Percentiles rank a stretch among this genome's conserved stretches.
Conservation (phyloP, 768 basidiomycete genomes). For the Austroboletus eburneus region DNA sequence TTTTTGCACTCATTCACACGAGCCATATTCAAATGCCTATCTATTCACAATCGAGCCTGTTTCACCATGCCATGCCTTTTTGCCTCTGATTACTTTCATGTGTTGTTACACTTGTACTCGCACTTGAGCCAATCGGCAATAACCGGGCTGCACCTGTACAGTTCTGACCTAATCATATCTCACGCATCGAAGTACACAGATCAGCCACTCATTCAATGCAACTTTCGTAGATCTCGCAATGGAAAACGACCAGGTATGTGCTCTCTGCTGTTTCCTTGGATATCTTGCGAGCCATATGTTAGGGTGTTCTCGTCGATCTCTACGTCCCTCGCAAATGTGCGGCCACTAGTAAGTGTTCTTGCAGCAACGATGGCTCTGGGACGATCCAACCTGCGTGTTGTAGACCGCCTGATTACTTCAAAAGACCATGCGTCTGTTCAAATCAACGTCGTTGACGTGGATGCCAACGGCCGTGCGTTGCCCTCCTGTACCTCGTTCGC, state of each 20-base stretch:
- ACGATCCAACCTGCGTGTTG: slow-evolving; percentile 4
- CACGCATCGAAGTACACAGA: slow-evolving; percentile 20
- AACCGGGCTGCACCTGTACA: slow-evolving; percentile 21
- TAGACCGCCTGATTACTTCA: slow-evolving; percentile 96
- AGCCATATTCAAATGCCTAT: slow-evolving; percentile 15
- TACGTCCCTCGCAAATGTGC: slow-evolving; percentile 99
- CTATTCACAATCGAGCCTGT: slow-evolving; percentile 11
- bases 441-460: slow-evolving; percentile 92
- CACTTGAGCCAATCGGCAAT: slow-evolving; percentile 2
- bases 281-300: slow-evolving; percentile 4
- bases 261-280: neutral
- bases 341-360: slow-evolving; percentile 77
- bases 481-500: slow-evolving; percentile 86
- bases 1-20: slow-evolving; percentile 17
- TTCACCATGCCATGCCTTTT: slow-evolving; percentile 5
- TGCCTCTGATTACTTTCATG: neutral
- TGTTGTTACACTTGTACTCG: too few relatives aligned
- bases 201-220: neutral
- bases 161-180: slow-evolving; percentile 26
- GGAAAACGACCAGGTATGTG: slow-evolving; percentile 87
- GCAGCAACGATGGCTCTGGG: neutral
- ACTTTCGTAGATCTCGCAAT: slow-evolving; percentile 40
- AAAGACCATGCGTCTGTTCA: slow-evolving; percentile 99
- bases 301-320: slow-evolving; percentile 99
- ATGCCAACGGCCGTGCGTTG: slow-evolving; percentile 78